Conservation (phyloP, 2,329 filamentous ascomycete species). For the Trichophaea hybrida region DNA sequence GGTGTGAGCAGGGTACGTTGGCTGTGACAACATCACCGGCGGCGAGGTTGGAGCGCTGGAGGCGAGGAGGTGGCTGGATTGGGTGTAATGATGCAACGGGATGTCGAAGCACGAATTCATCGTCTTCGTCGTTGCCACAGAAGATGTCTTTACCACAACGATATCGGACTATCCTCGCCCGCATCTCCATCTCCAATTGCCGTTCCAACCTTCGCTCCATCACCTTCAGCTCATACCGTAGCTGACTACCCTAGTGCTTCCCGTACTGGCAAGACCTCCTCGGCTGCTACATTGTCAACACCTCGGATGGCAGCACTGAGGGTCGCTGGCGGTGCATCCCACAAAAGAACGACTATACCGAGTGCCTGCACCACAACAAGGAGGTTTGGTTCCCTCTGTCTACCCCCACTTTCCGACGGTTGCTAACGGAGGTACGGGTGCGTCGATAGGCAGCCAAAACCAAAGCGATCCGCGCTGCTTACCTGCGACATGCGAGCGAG, state of each 20-base stretch:
- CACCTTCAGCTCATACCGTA: conserved; percentile 28
- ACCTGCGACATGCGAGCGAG: not conserved
- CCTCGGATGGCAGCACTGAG: conserved; percentile 53
- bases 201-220: not conserved
- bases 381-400: conserved; percentile 49
- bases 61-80: no score
- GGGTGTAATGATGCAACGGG: no score
- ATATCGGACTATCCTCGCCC: not conserved
- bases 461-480: conserved; percentile 3
- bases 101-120: no score
- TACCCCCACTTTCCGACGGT: not conserved
- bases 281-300: conserved; percentile 95
- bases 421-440: not conserved
- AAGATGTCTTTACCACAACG: not conserved
- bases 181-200: not conserved
- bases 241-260: conserved; percentile 56
- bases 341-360: conserved; percentile 89
- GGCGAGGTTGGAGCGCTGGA: no score
- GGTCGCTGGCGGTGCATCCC: conserved; percentile 80
- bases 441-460: not conserved
- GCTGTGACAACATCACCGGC: no score
- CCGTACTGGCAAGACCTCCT: conserved; percentile 99
- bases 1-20: conserved; percentile 21
- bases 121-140: no score
- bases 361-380: conserved; percentile 97